A percentile compares a stretch with the other conserved stretches of the same genome.
phyloP scores from a whole-genome alignment of 495 filamentous ascomycete species.

The Penicillium lividum region DNA sequence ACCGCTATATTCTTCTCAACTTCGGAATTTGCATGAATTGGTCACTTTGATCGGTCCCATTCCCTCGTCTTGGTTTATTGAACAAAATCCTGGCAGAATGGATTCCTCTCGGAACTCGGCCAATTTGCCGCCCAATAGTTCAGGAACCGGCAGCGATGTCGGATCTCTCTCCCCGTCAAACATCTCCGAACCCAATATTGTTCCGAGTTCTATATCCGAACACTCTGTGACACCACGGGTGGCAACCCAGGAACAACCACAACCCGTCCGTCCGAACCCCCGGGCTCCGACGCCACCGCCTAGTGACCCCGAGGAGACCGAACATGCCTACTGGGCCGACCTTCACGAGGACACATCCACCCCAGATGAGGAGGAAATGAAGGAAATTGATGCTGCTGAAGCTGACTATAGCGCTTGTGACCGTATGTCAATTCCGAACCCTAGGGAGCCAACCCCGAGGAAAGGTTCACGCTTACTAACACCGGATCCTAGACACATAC shows the following conservation, averaged over 20 bases:
- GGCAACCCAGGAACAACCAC: background rate
- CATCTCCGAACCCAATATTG: background rate
- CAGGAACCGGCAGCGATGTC: conserved; percentile 1
- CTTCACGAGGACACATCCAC: conserved; percentile 57
- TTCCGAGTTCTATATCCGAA: background rate
- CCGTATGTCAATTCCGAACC: conserved; percentile 29
- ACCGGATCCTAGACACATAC: conserved; percentile 45
- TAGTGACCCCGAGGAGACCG: conserved; percentile 26
- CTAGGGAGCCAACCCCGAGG: background rate
- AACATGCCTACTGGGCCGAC: conserved; percentile 51
- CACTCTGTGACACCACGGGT: background rate
- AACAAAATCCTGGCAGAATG: conserved; percentile 16
- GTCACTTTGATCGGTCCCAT: background rate
- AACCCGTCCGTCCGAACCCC: background rate
- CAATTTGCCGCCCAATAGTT: conserved; percentile 2
- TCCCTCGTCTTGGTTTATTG: background rate
- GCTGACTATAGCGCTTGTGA: conserved; percentile 55
- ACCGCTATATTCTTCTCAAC: background rate
- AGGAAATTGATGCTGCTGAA: conserved; percentile 54
- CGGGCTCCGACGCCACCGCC: background rate
- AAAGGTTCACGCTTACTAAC: conserved; percentile 14
- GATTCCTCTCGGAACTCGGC: conserved; percentile 18
- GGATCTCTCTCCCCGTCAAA: background rate
- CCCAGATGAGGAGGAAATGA: conserved; percentile 61
- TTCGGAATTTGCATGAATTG: background rate